A percentile compares a stretch with the other conserved stretches of the same genome.
Evolutionary conservation across 2,329 filamentous ascomycete genomes (phyloP).

Genomic region (Bipolaris zeicola): DNA sequence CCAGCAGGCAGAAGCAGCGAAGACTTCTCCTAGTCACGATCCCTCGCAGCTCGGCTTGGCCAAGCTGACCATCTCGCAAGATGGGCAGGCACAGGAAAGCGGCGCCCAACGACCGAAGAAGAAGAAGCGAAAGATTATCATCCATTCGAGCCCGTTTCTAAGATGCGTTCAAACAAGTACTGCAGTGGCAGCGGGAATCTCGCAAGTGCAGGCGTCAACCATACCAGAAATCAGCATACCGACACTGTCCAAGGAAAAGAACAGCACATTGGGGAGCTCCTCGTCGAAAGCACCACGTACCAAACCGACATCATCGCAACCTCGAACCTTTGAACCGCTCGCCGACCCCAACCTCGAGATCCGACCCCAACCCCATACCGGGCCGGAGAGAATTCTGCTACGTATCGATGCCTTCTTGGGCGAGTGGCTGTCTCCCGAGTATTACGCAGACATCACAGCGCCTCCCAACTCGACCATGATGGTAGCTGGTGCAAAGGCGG

Average conservation of each 20-base stretch:
- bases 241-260: constrained; percentile 24
- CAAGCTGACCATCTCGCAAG: constrained; percentile 24
- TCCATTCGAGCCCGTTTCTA: constrained; percentile 93
- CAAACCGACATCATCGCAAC: constrained; percentile 27
- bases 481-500: constrained; percentile 86
- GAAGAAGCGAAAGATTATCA: constrained; percentile 75
- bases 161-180: constrained; percentile 92
- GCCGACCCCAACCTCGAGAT: constrained; percentile 47
- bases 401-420: constrained; percentile 91
- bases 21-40: constrained; percentile 23
- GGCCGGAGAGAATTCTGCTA: constrained; percentile 54
- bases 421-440: constrained; percentile 92
- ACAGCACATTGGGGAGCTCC: constrained; percentile 17
- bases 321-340: constrained; percentile 39
- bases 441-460: constrained; percentile 89
- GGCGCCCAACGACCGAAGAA: constrained; percentile 36
- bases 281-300: constrained; percentile 22
- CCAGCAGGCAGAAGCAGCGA: constrained; percentile 49
- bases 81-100: background rate
- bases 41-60: constrained; percentile 29
- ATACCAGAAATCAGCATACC: constrained; percentile 30
- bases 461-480: constrained; percentile 86
- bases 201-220: constrained; percentile 61
- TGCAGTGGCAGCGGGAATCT: constrained; percentile 83
- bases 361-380: constrained; percentile 39